Conservation (phyloP, 2,329 filamentous ascomycete genomes). For the Drechslera avenae region DNA sequence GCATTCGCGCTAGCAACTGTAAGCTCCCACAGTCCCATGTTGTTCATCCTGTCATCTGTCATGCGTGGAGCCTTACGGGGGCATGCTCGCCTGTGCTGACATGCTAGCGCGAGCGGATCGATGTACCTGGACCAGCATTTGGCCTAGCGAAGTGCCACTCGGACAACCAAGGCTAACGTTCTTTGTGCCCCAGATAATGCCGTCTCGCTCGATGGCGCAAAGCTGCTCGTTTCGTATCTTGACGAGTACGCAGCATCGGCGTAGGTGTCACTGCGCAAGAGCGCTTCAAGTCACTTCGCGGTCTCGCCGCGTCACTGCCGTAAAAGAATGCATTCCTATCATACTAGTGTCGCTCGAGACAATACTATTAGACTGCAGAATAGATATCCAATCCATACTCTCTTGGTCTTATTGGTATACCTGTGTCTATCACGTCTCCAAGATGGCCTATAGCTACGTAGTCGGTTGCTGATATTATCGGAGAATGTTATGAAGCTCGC, state of each 20-base stretch:
- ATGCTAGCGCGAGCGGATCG: slow-evolving; percentile 1
- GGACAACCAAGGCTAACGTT: slow-evolving; percentile 19
- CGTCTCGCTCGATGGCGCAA: slow-evolving; percentile 68
- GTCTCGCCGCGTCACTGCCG: not conserved
- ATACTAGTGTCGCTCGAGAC: slow-evolving; percentile 32
- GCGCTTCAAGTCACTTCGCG: not conserved
- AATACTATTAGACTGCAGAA: slow-evolving; percentile 24
- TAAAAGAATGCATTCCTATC: slow-evolving; percentile 1
- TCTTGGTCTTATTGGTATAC: slow-evolving; percentile 11
- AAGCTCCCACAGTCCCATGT: slow-evolving; percentile 27
- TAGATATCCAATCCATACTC: slow-evolving; percentile 20
- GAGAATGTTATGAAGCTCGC: slow-evolving; percentile 24
- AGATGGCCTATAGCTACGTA: slow-evolving; percentile 17
- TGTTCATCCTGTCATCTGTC: slow-evolving; percentile 11
- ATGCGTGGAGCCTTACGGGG: slow-evolving; percentile 7
- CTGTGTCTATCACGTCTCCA: slow-evolving; percentile 5
- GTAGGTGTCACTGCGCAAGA: slow-evolving; percentile 24
- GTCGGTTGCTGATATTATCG: slow-evolving; percentile 21
- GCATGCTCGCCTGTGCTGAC: slow-evolving; percentile 21
- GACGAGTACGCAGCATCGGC: slow-evolving; percentile 59
- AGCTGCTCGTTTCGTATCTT: slow-evolving; percentile 71
- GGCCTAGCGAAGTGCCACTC: slow-evolving; percentile 4
- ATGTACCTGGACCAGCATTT: slow-evolving; percentile 6
- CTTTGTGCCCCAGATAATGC: slow-evolving; percentile 67
- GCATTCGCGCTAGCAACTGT: slow-evolving; percentile 83